Conservation (phyloP, 257 asterid species). For the Salvia hispanica region DNA sequence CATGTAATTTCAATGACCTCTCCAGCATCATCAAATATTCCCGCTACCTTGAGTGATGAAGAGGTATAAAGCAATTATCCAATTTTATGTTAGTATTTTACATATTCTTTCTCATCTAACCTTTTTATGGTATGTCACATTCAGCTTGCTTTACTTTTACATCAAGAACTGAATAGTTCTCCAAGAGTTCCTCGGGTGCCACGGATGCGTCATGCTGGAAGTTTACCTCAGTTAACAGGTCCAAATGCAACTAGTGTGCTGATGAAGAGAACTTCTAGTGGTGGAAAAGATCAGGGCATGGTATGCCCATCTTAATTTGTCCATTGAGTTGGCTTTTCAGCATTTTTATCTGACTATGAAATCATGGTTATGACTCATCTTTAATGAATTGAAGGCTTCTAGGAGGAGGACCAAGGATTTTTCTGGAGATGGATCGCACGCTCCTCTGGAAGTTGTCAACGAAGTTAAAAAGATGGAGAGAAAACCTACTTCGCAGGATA, state of each 20-base stretch:
- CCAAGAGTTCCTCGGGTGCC: slow-evolving; percentile 97
- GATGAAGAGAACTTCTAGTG: slow-evolving; percentile 70
- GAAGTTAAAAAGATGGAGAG: slow-evolving; percentile 66
- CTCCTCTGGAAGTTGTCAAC: slow-evolving; percentile 51
- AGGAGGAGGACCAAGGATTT: slow-evolving; percentile 74
- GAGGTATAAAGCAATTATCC: slow-evolving; percentile 53
- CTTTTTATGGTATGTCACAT: slow-evolving; percentile 28
- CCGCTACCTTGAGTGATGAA: slow-evolving; percentile 87
- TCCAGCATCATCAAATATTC: slow-evolving; percentile 58
- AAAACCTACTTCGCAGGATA: slow-evolving; percentile 55
- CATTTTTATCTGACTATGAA: slow-evolving; percentile 8
- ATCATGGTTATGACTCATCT: slow-evolving; percentile 20
- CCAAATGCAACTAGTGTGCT: slow-evolving; percentile 71
- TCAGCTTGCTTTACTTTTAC: slow-evolving; percentile 93
- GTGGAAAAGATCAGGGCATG: slow-evolving; percentile 71
- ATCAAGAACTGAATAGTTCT: slow-evolving; percentile 98
- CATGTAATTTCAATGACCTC: slow-evolving; percentile 53
- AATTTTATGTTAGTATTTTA: background rate
- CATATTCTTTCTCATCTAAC: slow-evolving; percentile 21
- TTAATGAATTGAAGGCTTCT: slow-evolving; percentile 49
- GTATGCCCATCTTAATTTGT: slow-evolving; percentile 43
- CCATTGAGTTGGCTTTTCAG: slow-evolving; percentile 28
- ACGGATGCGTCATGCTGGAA: slow-evolving; percentile 96
- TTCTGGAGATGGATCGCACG: slow-evolving; percentile 57
- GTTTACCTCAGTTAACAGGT: slow-evolving; percentile 76